Base-by-base conservation (phyloP, 2,329 filamentous ascomycete genomes). In the Fusarium newnesense region DNA sequence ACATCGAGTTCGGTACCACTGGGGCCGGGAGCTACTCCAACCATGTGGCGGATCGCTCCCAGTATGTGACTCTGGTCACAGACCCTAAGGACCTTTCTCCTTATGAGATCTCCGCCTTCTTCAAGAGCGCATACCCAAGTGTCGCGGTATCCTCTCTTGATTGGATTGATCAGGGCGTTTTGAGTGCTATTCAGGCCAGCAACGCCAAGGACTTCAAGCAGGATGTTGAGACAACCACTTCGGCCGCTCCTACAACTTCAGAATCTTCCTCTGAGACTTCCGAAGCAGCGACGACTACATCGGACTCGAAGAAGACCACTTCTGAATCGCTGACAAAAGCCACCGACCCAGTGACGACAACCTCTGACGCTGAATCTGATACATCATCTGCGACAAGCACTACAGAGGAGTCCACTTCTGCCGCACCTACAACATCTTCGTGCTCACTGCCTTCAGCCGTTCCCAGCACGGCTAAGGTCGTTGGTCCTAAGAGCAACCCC, bases 1-100 rank as follows among this genome's bases (percentile, higher is more conserved):
- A 84, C 67, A 77, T 81, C 5, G 85, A 87, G 74, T 87, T 82
- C 60, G 72, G 70, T 28, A 85, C 80, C 3, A 83, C 79, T 3
- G 85, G 85, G 1, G 69, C 78, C 2, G 84, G 85, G 1, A 80
- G 82, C 28, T 86, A 84, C 59, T 44, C 77, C 5, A 79, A 76
- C 52, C 84, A 85, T 56, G 70, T 72, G 4, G 77, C 77, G 6
- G 69, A 77, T 12, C 80, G 84, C 24, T 71, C 79, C 1, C 70
- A 70, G 7, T 84, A 83, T 36, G 79, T 85, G 15, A 73, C 75
- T 13, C 66, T 76, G 24, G 67, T 85, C 40, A 81, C 80, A 1
- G 73, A 78, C 39, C 70, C 76, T 1, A 76, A 77, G 8, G 79
- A 79, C 34, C 76, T 86, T 7, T 79, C 72, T 4, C 37, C 60